These are phyloP conservation scores for Acaromyces ingoldii DNA, from an alignment of 1,284 basidiomycete genomes.

Conservation along the genomic window DNA sequence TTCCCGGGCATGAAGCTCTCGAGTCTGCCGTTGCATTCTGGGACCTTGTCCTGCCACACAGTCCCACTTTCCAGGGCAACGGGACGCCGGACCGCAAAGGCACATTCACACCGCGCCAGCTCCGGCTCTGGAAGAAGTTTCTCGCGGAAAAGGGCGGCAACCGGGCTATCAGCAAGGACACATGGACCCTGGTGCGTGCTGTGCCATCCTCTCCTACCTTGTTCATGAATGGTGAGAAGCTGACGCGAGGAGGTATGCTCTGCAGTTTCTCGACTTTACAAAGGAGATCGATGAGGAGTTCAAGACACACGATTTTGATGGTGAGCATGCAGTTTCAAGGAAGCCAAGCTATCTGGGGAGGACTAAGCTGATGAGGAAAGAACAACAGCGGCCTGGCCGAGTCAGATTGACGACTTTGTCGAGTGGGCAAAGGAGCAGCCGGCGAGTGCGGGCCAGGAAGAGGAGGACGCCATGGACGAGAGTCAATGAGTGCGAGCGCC, in stretches of 20 bases:
- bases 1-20: slow-evolving; percentile 60
- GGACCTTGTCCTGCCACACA: slow-evolving; percentile 74
- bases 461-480: slow-evolving; percentile 37
- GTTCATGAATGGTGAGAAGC: too few species aligned
- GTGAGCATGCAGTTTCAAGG: slow-evolving; percentile 55
- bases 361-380: not conserved
- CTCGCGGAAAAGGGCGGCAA: slow-evolving; percentile 62
- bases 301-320: slow-evolving; percentile 76
- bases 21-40: slow-evolving; percentile 79
- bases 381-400: slow-evolving; percentile 75
- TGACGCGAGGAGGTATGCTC: too few species aligned
- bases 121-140: slow-evolving; percentile 79
- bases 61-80: slow-evolving; percentile 59
- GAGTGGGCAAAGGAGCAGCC: slow-evolving; percentile 33
- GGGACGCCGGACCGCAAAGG: slow-evolving; percentile 33
- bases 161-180: slow-evolving; percentile 87
- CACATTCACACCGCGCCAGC: slow-evolving; percentile 67
- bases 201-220: not conserved
- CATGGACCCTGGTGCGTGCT: slow-evolving; percentile 66
- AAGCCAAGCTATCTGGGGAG: not conserved
- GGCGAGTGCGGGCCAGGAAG: not conserved
- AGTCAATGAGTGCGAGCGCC: not conserved
- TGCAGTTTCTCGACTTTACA: slow-evolving; percentile 68
- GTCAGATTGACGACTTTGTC: slow-evolving; percentile 80
- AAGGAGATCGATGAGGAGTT: slow-evolving; percentile 75